Base-by-base conservation (phyloP, 805 yeast genomes). In the Kluyveromyces starmeri region DNA sequence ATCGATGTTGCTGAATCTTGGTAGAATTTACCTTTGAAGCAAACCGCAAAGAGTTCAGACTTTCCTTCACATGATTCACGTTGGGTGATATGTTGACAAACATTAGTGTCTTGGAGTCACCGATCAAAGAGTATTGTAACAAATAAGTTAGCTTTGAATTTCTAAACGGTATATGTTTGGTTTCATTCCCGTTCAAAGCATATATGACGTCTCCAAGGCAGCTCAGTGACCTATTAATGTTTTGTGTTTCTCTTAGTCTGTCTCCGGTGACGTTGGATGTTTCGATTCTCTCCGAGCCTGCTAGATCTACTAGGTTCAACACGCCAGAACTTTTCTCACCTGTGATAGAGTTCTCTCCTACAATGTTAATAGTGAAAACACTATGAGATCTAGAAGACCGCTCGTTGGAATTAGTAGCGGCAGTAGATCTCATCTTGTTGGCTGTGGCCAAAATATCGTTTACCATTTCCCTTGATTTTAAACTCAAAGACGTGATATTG, bases 341-440 rank as follows among this genome's bases (percentile, higher is more conserved):
- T 0, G 80, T 73, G 7, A 49, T 47, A 2, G 42, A 13, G 48
- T 83, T 75, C 3, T 31, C 34, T 0, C 95, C 94, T 2, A 52
- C 37, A 10, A 89, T 60, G 12, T 67, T 60, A 3, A 92, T 62
- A 8, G 73, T 76, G 46, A 83, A 86, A 1, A 89, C 78, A 4
- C 83, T 78, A 55, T 89, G 98, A 0, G 97, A 89, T 47, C 98
- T 69, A 0, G 97, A 89, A 1, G 96, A 88, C 24, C 81, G 70
- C 35, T 77, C 82, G 51, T 89, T 89, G 0, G 84, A 73, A 38
- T 67, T 71, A 0, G 98, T 92, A 0, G 85, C 68, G 0, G 95
- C 95, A 0, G 89, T 83, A 0, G 83, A 68, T 34, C 96, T 66
- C 40, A 75, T 75, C 17, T 55, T 63, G 27, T 66, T 62, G 0